phyloP scores from a whole-genome alignment of 1,139 yeast genomes.

The Scheffersomyces lignicola region DNA sequence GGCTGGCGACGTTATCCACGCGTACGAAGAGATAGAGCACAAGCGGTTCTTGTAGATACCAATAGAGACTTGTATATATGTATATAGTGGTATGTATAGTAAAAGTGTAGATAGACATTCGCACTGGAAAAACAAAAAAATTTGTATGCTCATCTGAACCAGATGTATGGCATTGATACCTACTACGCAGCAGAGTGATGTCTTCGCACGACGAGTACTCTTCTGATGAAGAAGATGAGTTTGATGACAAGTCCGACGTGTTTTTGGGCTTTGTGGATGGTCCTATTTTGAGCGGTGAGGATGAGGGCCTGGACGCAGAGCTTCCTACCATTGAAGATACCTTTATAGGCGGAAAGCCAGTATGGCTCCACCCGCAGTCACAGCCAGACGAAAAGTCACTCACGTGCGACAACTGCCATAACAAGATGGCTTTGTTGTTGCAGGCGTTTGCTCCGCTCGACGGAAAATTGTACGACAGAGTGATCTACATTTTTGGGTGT shows the following conservation, averaged over 20 bases:
- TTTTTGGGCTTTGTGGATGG: slow-evolving; percentile 68
- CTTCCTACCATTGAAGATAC: slow-evolving; percentile 67
- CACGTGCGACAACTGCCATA: slow-evolving; percentile 64
- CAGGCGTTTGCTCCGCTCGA: slow-evolving; percentile 84
- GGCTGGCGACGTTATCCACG: slow-evolving; percentile 75
- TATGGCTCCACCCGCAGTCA: slow-evolving; percentile 55
- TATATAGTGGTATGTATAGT: slow-evolving; percentile 2
- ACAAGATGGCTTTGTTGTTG: slow-evolving; percentile 62
- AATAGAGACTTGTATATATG: slow-evolving; percentile 3
- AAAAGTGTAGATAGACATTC: background rate
- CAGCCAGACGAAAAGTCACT: slow-evolving; percentile 53
- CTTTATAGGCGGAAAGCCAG: slow-evolving; percentile 76
- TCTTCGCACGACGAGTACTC: slow-evolving; percentile 41
- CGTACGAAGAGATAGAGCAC: slow-evolving; percentile 67
- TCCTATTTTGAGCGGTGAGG: slow-evolving; percentile 28
- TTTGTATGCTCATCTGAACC: slow-evolving; percentile 3
- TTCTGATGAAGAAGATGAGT: slow-evolving; percentile 41
- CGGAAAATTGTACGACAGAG: slow-evolving; percentile 73
- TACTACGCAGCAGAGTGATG: too few species aligned
- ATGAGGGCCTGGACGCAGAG: slow-evolving; percentile 40
- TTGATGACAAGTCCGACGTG: slow-evolving; percentile 26
- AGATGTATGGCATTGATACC: too few species aligned
- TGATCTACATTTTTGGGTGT: slow-evolving; percentile 79
- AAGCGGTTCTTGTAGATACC: slow-evolving; percentile 59
- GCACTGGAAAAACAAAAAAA: slow-evolving; percentile 1